Conservation (phyloP, 148 eudicot species). For the Chenopodium formosanum region DNA sequence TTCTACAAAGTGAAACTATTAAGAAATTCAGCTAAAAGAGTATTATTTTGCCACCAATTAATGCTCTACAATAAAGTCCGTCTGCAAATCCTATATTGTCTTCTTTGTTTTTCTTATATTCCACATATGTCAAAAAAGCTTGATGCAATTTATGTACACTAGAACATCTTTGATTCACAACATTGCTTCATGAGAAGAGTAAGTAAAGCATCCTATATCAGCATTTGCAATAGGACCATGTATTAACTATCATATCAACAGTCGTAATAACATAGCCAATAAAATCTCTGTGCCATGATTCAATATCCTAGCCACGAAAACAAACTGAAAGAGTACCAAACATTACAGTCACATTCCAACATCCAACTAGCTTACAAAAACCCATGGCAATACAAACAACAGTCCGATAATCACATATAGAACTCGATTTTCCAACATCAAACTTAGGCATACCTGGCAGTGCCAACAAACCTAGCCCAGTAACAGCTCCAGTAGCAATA, state of each 20-base stretch:
- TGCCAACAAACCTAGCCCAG: slow-evolving; percentile 60
- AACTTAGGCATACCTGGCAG: slow-evolving; percentile 47
- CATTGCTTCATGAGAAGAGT: too few relatives aligned
- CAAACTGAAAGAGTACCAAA: not conserved
- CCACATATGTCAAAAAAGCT: not conserved
- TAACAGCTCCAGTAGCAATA: slow-evolving; percentile 54
- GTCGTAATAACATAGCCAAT: not conserved
- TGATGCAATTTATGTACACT: not conserved
- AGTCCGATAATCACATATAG: not conserved
- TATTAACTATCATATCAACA: not conserved
- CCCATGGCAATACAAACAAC: not conserved
- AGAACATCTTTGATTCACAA: too few relatives aligned
- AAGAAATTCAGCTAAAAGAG: not conserved
- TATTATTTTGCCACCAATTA: not conserved
- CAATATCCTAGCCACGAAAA: too few relatives aligned
- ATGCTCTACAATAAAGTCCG: not conserved
- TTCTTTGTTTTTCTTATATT: not conserved
- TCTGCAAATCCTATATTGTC: not conserved
- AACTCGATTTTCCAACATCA: too few relatives aligned
- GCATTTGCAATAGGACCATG: not conserved
- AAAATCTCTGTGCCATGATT: too few relatives aligned
- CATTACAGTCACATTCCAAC: not conserved
- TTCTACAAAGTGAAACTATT: not conserved
- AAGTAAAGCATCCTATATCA: not conserved
- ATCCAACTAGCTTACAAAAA: not conserved